Percentiles rank a stretch among this genome's conserved stretches.
These are phyloP conservation scores for Zasmidium citrigriseum DNA, from an alignment of 2,329 filamentous ascomycete genomes.

Conservation along the genomic window DNA sequence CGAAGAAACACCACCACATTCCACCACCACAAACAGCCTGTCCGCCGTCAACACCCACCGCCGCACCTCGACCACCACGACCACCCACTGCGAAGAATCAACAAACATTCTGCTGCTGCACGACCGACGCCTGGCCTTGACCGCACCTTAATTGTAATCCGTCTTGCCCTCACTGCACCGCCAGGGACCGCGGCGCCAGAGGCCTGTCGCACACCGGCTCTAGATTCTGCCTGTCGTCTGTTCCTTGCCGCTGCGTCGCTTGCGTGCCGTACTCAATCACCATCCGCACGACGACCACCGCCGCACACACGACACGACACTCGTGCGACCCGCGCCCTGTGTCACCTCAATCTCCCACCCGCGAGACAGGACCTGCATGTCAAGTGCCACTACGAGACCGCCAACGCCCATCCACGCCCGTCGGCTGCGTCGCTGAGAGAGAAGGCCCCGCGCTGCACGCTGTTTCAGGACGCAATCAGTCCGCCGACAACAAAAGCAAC, in stretches of 20 bases:
- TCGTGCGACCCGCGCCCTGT: not conserved
- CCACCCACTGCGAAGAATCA: too few species aligned
- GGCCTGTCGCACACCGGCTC: not conserved
- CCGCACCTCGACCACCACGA: not conserved
- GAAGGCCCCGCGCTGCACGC: not conserved
- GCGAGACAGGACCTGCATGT: conserved; percentile 7
- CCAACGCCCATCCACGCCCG: not conserved
- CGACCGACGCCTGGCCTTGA: not conserved
- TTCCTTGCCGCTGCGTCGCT: not conserved
- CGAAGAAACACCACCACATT: not conserved
- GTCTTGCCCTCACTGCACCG: too few species aligned
- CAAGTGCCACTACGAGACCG: not conserved
- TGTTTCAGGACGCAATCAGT: not conserved
- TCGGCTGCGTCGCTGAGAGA: not conserved
- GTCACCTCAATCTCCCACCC: not conserved
- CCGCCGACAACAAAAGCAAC: not conserved
- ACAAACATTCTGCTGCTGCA: not conserved
- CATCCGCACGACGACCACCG: conserved; percentile 2
- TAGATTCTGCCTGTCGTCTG: not conserved
- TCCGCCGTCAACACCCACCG: not conserved
- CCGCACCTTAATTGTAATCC: not conserved
- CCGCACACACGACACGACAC: not conserved
- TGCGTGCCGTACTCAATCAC: not conserved
- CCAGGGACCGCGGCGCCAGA: too few species aligned
- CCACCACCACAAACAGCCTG: not conserved